Evolutionary conservation across 306 rosid species (phyloP).

Genomic region (Prunus persica): Prunus_persica_NCBIv2 NC_034009.1:30806501-30807000

Average conservation of each 20-base stretch:
- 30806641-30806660: conserved; percentile 86
- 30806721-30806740: neutral
- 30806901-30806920: neutral
- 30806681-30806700: conserved; percentile 37
- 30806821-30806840: conserved; percentile 89
- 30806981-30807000: neutral
- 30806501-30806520: conserved; percentile 60
- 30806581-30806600: neutral
- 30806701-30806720: neutral
- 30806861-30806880: conserved; percentile 94
- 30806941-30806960: neutral
- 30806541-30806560: neutral
- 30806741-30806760: neutral
- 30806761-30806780: neutral
- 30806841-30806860: conserved; percentile 96
- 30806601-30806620: conserved; percentile 60
- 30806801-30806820: conserved; percentile 78
- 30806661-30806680: conserved; percentile 81
- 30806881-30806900: conserved; percentile 51
- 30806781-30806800: neutral
- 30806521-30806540: neutral
- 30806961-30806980: neutral
- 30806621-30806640: conserved; percentile 90
- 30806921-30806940: neutral
- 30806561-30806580: neutral